Conservation (phyloP, 371 early-diverging fungal species). For the Mortierella sp. region DNA sequence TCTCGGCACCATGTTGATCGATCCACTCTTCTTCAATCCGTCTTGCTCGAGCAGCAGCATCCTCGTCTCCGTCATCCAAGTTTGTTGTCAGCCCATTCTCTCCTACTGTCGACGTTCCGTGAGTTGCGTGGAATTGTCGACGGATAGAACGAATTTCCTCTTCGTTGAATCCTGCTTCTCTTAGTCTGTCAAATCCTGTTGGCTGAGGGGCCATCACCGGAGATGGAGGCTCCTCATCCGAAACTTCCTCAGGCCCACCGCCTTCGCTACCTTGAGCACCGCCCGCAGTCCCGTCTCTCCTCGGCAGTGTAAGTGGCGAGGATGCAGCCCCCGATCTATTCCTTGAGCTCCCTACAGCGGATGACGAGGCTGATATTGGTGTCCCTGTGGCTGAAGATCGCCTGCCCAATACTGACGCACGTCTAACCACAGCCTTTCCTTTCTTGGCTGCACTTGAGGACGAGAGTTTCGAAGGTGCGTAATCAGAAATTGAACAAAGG, state of each 20-base stretch:
- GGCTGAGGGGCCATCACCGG: conserved; percentile 52
- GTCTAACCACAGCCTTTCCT: conserved; percentile 34
- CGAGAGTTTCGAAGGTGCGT: conserved; percentile 22
- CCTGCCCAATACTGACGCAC: not conserved
- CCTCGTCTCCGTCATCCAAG: conserved; percentile 47
- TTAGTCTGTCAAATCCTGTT: conserved; percentile 74
- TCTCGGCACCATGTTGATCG: conserved; percentile 66
- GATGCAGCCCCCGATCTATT: conserved; percentile 12
- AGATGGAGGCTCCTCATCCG: conserved; percentile 22
- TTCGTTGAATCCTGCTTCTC: conserved; percentile 76
- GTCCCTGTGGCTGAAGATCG: not conserved
- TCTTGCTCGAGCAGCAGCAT: conserved; percentile 56
- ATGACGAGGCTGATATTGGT: not conserved
- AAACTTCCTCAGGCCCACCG: not conserved
- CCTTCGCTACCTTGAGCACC: conserved; percentile 1
- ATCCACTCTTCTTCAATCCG: conserved; percentile 79
- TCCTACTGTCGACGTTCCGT: conserved; percentile 29
- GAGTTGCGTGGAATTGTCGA: conserved; percentile 68
- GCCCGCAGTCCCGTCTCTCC: not conserved
- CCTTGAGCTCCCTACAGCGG: not conserved
- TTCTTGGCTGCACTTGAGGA: conserved; percentile 21
- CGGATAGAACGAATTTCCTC: conserved; percentile 74
- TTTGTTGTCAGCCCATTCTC: conserved; percentile 41
- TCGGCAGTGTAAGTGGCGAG: conserved; percentile 20
- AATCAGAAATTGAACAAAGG: conserved; percentile 43